Conservation (phyloP, 2,329 filamentous ascomycete genomes). For the Paraconiothyrium brasiliense region DNA sequence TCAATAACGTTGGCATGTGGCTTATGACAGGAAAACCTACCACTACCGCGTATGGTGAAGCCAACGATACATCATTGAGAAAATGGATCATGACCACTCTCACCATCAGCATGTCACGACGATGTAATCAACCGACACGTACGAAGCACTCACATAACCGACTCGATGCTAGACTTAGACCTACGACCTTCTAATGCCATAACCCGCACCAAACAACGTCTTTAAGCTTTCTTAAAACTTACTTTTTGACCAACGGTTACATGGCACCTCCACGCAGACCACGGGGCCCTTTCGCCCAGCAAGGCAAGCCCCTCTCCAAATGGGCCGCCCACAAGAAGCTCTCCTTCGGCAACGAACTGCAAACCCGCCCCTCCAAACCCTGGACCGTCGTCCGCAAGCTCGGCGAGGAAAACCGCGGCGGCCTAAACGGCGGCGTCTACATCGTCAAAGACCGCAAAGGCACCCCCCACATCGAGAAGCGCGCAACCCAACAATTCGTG, state of each 20-base stretch:
- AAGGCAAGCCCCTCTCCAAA: neutral
- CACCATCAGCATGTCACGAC: neutral
- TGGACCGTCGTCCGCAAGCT: slow-evolving; percentile 2
- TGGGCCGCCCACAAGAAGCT: neutral
- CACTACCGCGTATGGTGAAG: neutral
- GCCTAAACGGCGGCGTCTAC: slow-evolving; percentile 18
- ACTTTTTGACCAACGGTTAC: too few relatives aligned
- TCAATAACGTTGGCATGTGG: neutral
- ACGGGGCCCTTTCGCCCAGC: neutral
- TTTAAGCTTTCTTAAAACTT: neutral
- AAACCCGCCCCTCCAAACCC: neutral
- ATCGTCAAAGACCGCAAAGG: slow-evolving; percentile 14
- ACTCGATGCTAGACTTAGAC: neutral
- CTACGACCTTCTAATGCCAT: neutral
- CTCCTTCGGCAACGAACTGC: slow-evolving; percentile 4
- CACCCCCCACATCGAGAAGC: slow-evolving; percentile 16
- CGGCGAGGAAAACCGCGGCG: slow-evolving; percentile 2
- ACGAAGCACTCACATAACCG: neutral
- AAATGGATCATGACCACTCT: neutral
- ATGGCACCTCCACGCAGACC: neutral
- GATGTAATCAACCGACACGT: neutral
- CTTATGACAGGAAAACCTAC: neutral
- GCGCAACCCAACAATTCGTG: neutral
- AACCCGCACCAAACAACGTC: slow-evolving; percentile 6
- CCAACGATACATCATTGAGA: neutral